Base-by-base conservation (phyloP, 768 basidiomycete species). In the Leccinum pellstonianum region DNA sequence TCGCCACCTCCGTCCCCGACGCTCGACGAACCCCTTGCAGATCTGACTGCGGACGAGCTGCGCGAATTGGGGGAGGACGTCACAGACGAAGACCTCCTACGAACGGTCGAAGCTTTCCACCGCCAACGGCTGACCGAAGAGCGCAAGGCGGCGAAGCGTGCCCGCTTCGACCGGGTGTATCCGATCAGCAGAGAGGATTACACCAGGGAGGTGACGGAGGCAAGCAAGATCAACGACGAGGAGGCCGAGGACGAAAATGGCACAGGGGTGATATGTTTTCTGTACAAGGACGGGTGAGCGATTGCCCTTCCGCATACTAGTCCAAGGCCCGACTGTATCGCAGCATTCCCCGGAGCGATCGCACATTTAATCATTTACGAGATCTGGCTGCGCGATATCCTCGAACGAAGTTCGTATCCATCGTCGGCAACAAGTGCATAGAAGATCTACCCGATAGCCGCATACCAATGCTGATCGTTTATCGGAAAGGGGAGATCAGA, bases 141-240 rank as follows among this genome's bases (percentile, higher is more conserved):
- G 66, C 79, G 77, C 57, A 77, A 75, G 56, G 79, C 81, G 52
- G 78, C 84, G 59, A 82, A 79, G 63, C 82, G 78, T 57, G 86
- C 86, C 21, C 81, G 86, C 62, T 98, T 93, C 69, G 97, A 95
- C 19, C 77, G 84, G 25, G 83, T 97, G 51, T 88, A 91, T 70
- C 93, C 94, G 1, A 95, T 99, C 59, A 85, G 88, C 25, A 79
- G 96, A 63, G 94, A 94, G 15, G 95, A 97, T 71, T 99, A 98
- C 74, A 96, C 91, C 43, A 81, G 89, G 50, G 95, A 98, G 70
- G 91, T 99, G 11, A 98, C 95, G 0, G 95, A 98, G 62, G 92
- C 93, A 4, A 98, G 95, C 74, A 82, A 82, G 59, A 72, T 84
- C 10, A 79, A 85, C 62, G 84, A 89, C 55, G 81, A 82, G 7